Percentiles rank a stretch among this genome's conserved stretches.
These are phyloP conservation scores for Scedosporium boydii DNA, from an alignment of 2,329 filamentous ascomycete genomes.

Conservation along the genomic window DNA sequence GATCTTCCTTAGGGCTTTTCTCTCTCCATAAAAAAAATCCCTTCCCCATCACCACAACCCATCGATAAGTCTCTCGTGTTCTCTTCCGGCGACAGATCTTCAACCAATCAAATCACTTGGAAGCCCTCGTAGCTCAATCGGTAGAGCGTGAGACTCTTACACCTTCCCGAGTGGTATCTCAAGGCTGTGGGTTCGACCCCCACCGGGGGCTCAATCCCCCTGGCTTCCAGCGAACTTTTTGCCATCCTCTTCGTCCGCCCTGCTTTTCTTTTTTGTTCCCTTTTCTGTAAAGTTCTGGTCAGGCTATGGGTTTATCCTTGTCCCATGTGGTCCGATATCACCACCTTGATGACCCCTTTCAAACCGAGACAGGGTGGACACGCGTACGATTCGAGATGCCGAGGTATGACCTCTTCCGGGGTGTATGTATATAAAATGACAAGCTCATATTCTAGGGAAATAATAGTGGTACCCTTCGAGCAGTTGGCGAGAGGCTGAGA, in stretches of 20 bases:
- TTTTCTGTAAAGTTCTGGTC: too few species aligned
- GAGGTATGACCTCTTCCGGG: too few species aligned
- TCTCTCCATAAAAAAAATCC: neutral
- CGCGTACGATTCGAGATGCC: too few species aligned
- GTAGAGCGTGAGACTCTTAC: slow-evolving; percentile 66
- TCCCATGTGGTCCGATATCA: too few species aligned
- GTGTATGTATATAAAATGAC: too few species aligned
- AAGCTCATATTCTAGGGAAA: too few species aligned
- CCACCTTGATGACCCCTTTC: too few species aligned
- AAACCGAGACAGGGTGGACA: too few species aligned
- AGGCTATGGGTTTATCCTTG: too few species aligned
- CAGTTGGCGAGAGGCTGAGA: neutral
- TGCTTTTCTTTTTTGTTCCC: too few species aligned
- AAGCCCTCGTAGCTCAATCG: slow-evolving; percentile 48
- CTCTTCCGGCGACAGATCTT: neutral
- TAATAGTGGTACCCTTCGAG: neutral
- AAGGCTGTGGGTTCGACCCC: neutral
- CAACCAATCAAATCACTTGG: neutral
- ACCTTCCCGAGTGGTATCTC: neutral
- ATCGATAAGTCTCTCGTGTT: neutral
- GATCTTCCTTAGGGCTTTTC: neutral
- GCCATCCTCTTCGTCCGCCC: neutral
- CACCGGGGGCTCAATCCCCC: neutral
- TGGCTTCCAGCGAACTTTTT: neutral
- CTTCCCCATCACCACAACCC: neutral